These are phyloP conservation scores for Acorus calamus DNA, from an alignment of 106 monocot species.

Conservation along the genomic window DNA sequence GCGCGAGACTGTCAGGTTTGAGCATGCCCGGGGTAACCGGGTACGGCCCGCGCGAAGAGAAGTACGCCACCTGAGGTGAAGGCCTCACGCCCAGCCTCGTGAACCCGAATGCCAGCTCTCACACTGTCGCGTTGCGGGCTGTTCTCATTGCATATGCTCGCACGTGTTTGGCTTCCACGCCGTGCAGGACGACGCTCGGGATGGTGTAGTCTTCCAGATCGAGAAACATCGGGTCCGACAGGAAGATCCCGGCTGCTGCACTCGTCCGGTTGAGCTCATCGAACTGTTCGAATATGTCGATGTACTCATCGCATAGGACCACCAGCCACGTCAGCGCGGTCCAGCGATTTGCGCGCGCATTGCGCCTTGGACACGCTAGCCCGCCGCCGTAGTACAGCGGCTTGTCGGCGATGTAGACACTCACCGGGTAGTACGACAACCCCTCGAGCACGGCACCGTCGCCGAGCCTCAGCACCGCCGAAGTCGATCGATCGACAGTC, in stretches of 20 bases:
- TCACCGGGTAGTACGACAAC: background rate
- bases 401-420: background rate
- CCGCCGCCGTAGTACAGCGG: background rate
- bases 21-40: background rate
- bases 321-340: background rate
- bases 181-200: background rate
- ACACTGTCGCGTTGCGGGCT: background rate
- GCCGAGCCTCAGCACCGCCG: background rate
- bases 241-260: background rate
- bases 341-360: background rate
- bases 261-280: background rate
- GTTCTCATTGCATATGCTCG: background rate
- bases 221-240: background rate
- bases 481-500: background rate
- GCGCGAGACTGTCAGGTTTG: slow-evolving; percentile 5
- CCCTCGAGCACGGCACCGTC: background rate
- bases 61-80: background rate
- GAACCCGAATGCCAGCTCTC: background rate
- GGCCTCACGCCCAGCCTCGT: too few species aligned
- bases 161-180: too few species aligned
- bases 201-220: background rate
- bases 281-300: too few species aligned
- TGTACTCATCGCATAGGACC: too few species aligned
- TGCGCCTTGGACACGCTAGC: background rate
- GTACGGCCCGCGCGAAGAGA: slow-evolving; percentile 5